Base-by-base conservation (phyloP, 768 basidiomycete species). In the Pholiota conissans region DNA sequence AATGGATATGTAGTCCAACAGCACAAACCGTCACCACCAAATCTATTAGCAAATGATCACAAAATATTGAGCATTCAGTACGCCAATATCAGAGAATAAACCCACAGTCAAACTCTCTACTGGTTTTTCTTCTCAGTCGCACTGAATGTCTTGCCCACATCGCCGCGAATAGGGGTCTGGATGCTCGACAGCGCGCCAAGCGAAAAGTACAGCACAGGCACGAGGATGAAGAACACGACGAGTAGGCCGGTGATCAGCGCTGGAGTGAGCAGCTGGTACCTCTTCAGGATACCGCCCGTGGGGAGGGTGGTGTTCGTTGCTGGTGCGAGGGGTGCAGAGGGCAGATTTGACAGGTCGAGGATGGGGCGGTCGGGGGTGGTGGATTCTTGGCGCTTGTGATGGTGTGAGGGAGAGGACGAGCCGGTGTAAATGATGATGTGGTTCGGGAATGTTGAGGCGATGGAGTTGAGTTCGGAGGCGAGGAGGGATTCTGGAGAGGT, bases 121-220 rank as follows among this genome's bases (percentile, higher is more conserved):
- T 92, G 89, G 62, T 75, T 84, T 81, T 93, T 93, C 78, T 79
- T 91, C 68, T 90, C 89, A 49, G 78, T 76, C 5, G 88, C 85
- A 65, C 73, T 84, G 65, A 81, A 90, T 6, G 83, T 82, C 71
- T 85, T 90, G 16, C 87, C 84, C 8, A 78, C 72, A 57, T 88
- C 87, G 34, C 80, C 78, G 32, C 84, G 76, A 47, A 87, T 64
- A 1, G 90, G 85, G 46, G 82, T 86, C 68, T 91, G 88, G 58
- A 93, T 90, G 63, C 87, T 86, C 20, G 87, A 80, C 37, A 93
- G 77, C 0, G 90, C 84, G 20, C 72, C 77, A 52, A 92, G 78
- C 27, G 87, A 87, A 35, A 89, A 55, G 67, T 86, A 73, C 10
- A 90, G 67, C 47, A 88, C 70, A 0, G 93, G 90, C 22, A 93